A percentile compares a stretch with the other conserved stretches of the same genome.
Evolutionary conservation across 495 filamentous ascomycete species (phyloP).

Genomic region (Penicillium bialowiezense): DNA sequence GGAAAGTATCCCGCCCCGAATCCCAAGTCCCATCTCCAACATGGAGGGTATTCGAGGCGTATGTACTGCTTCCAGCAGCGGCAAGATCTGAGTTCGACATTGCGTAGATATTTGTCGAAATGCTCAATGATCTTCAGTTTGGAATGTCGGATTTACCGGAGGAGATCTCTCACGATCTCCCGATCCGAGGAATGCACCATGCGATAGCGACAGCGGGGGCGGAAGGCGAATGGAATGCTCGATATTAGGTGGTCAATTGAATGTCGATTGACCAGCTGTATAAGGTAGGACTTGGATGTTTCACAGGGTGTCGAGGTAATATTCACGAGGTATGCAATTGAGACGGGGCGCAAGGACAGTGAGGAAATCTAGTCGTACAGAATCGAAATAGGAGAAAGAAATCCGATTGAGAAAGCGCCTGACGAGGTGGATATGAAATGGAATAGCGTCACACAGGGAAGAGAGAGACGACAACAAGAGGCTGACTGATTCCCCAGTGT

Average conservation of each 20-base stretch:
- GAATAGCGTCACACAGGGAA: conserved; percentile 11
- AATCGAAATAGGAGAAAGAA: neutral
- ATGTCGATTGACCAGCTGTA: neutral
- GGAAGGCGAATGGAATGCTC: conserved; percentile 12
- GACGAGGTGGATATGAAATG: conserved; percentile 10
- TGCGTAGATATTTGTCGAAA: conserved; percentile 2
- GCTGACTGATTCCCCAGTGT: conserved; percentile 22
- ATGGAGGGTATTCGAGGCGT: conserved; percentile 75
- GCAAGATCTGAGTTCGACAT: conserved; percentile 57
- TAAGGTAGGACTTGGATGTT: conserved; percentile 3
- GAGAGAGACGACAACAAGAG: conserved; percentile 24
- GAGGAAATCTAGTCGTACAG: conserved; percentile 15
- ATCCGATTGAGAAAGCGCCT: conserved; percentile 12
- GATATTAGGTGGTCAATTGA: conserved; percentile 4
- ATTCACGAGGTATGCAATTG: conserved; percentile 4
- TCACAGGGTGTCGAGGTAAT: conserved; percentile 2
- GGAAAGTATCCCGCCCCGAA: conserved; percentile 74
- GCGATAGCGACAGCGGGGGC: conserved; percentile 22
- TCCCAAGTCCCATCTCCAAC: conserved; percentile 96
- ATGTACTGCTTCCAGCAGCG: conserved; percentile 76
- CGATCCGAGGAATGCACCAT: conserved; percentile 49
- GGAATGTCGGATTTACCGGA: conserved; percentile 36
- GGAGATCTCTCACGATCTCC: conserved; percentile 51
- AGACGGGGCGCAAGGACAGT: conserved; percentile 2
- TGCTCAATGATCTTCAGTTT: conserved; percentile 18